These are phyloP conservation scores for Favolaschia claudopus DNA, from an alignment of 768 basidiomycete species.

Conservation along the genomic window DNA sequence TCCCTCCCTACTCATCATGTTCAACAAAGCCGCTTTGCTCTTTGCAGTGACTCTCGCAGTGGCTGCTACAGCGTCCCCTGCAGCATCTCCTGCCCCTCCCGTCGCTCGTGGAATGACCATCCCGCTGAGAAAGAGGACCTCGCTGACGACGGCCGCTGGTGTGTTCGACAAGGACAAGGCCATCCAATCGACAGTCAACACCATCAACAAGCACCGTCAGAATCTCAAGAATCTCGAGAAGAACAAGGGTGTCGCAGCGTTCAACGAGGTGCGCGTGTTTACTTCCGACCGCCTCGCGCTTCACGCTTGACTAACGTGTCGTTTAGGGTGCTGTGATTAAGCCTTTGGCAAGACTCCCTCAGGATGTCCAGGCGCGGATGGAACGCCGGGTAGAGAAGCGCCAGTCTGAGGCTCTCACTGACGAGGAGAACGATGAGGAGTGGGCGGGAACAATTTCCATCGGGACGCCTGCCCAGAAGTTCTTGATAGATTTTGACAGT, in stretches of 20 bases:
- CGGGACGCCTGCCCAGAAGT: conserved; percentile 43
- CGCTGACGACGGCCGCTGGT: conserved; percentile 27
- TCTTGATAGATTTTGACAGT: conserved; percentile 50
- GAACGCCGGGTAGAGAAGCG: conserved; percentile 26
- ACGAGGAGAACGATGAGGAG: conserved; percentile 41
- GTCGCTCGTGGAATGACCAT: conserved; percentile 6
- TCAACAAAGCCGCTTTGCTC: background rate
- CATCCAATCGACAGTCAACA: conserved; percentile 15
- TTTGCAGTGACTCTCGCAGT: conserved; percentile 2
- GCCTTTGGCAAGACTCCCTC: conserved; percentile 28
- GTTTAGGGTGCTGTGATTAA: conserved; percentile 40
- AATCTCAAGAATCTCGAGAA: conserved; percentile 32
- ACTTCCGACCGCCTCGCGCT: too few relatives aligned
- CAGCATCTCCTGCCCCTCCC: background rate
- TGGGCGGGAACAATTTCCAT: conserved; percentile 49
- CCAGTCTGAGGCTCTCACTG: conserved; percentile 41
- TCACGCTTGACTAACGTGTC: too few relatives aligned
- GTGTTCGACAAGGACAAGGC: conserved; percentile 31
- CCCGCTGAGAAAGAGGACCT: conserved; percentile 12
- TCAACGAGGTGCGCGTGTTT: background rate
- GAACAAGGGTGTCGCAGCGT: conserved; percentile 20
- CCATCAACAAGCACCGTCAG: conserved; percentile 34
- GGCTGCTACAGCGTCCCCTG: background rate
- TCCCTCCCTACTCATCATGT: background rate
- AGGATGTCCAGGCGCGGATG: conserved; percentile 18